Conservation (phyloP, 2,329 filamentous ascomycete species). For the Nemania sp. region DNA sequence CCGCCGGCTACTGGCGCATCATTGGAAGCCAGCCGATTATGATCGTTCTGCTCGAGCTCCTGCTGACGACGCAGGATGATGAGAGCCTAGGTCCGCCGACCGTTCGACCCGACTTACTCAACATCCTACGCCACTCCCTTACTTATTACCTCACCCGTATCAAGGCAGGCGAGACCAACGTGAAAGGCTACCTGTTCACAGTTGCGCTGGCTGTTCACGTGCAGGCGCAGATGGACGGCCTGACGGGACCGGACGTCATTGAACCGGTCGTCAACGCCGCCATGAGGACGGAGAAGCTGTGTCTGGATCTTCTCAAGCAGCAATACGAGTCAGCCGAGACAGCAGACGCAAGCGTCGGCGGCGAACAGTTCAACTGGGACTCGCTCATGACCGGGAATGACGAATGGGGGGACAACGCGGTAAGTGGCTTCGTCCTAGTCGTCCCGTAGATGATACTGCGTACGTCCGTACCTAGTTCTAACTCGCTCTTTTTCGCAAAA, state of each 20-base stretch:
- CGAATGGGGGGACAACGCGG: conserved; percentile 44
- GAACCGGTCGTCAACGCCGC: conserved; percentile 44
- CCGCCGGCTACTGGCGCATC: conserved; percentile 48
- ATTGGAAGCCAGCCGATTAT: conserved; percentile 43
- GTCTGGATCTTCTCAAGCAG: conserved; percentile 43
- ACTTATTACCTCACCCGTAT: conserved; percentile 48
- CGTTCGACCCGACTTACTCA: conserved; percentile 48
- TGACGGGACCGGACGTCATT: conserved; percentile 42
- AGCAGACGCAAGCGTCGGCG: conserved; percentile 30
- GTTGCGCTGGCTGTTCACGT: conserved; percentile 48
- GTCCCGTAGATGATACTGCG: too few species aligned
- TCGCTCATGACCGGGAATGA: conserved; percentile 37
- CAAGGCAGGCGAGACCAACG: conserved; percentile 57
- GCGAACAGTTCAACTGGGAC: conserved; percentile 33
- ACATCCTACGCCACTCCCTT: conserved; percentile 47
- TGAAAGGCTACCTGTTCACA: conserved; percentile 55
- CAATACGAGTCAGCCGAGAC: conserved; percentile 27
- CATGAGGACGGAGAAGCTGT: conserved; percentile 42
- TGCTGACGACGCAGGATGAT: conserved; percentile 47
- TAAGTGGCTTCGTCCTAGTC: conserved; percentile 13
- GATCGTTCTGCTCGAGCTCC: conserved; percentile 48
- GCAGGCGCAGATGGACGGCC: conserved; percentile 45
- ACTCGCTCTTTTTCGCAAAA: background rate
- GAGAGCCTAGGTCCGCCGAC: conserved; percentile 43
- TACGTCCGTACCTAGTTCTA: too few species aligned